Conservation (phyloP, 2,329 filamentous ascomycete species). For the Nemania sp. region DNA sequence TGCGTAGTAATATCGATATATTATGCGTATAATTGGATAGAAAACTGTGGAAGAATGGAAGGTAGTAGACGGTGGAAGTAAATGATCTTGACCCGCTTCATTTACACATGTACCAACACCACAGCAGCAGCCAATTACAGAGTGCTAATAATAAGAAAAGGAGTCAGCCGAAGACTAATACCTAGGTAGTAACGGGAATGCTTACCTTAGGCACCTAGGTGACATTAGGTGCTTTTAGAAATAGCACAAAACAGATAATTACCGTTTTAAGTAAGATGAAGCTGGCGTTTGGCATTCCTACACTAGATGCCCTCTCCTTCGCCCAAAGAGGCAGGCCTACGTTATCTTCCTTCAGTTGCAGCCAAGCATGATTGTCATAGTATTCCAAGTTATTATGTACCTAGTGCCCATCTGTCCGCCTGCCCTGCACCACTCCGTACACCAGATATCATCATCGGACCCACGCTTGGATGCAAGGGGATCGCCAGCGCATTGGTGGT, state of each 20-base stretch:
- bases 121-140: background rate
- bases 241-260: background rate
- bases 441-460: constrained; percentile 16
- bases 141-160: background rate
- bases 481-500: constrained; percentile 19
- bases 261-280: constrained; percentile 11
- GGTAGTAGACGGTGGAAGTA: too few species aligned
- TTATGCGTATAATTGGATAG: background rate
- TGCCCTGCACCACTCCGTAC: background rate
- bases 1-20: background rate
- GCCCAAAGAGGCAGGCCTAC: constrained; percentile 27
- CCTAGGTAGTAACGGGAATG: too few species aligned
- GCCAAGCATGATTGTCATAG: too few species aligned
- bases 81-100: too few species aligned
- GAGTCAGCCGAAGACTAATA: too few species aligned
- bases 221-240: background rate
- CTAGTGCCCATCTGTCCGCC: too few species aligned
- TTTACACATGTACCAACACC: too few species aligned
- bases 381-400: too few species aligned
- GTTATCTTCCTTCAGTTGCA: constrained; percentile 8
- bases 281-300: too few species aligned
- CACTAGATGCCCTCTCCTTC: background rate
- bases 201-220: background rate
- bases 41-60: constrained; percentile 1
- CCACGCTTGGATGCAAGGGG: constrained; percentile 7